A percentile compares a stretch with the other conserved stretches of the same genome.
These are phyloP conservation scores for Luzula sylvatica DNA, from an alignment of 176 grass and related monocot species.

Conservation along the genomic window DNA sequence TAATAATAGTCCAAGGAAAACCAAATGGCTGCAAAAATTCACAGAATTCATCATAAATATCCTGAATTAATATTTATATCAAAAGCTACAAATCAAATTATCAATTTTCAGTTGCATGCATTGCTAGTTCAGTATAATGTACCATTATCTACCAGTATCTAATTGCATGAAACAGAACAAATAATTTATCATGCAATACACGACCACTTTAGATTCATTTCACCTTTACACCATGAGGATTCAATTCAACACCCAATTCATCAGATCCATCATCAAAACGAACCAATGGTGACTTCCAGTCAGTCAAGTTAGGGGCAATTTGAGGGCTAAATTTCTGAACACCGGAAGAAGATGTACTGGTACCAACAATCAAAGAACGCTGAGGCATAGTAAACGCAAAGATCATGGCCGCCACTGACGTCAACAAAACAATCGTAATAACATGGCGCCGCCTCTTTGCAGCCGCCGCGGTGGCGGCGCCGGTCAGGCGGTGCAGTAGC, in stretches of 20 bases:
- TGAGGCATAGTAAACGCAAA: background rate
- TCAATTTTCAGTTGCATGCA: too few relatives aligned
- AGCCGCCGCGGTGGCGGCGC: slow-evolving; percentile 11
- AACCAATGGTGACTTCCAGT: slow-evolving; percentile 8
- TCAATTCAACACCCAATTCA: background rate
- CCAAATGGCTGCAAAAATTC: too few relatives aligned
- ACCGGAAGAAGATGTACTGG: slow-evolving; percentile 20
- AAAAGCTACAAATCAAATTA: too few relatives aligned
- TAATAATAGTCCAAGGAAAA: too few relatives aligned
- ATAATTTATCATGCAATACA: too few relatives aligned
- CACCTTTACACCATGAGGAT: slow-evolving; percentile 2
- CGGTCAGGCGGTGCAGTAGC: slow-evolving; percentile 18
- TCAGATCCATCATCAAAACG: background rate
- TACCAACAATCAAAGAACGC: background rate
- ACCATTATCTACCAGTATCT: too few relatives aligned
- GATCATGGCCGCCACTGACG: slow-evolving; percentile 24
- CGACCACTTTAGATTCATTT: too few relatives aligned
- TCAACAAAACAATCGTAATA: slow-evolving; percentile 21
- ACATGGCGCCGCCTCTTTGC: slow-evolving; percentile 11
- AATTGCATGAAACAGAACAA: too few relatives aligned
- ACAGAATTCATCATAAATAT: too few relatives aligned
- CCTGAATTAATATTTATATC: too few relatives aligned
- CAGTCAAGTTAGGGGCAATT: background rate
- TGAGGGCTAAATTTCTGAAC: background rate
- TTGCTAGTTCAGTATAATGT: too few relatives aligned